These are phyloP conservation scores for Nannizzia gypsea DNA, from an alignment of 2,329 filamentous ascomycete species.

Conservation along the genomic window DNA sequence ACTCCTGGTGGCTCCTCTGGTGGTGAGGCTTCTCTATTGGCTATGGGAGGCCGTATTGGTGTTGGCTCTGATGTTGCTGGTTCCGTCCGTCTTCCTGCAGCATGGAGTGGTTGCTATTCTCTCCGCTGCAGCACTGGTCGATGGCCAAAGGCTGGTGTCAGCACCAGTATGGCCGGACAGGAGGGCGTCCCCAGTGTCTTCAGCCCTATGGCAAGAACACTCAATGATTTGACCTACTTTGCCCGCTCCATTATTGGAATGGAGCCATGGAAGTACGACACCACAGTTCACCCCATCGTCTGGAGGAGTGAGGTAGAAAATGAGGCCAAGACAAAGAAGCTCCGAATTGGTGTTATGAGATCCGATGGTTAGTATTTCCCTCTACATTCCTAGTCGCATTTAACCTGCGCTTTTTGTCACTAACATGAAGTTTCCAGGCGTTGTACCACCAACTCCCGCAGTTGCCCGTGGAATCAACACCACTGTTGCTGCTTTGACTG, in stretches of 20 bases:
- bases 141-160: constrained; percentile 76
- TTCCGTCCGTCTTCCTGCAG: constrained; percentile 73
- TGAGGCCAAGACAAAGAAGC: constrained; percentile 49
- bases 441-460: constrained; percentile 76
- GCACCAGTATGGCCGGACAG: constrained; percentile 83
- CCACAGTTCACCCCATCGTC: constrained; percentile 69
- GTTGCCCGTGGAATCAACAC: constrained; percentile 64
- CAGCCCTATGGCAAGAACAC: constrained; percentile 79
- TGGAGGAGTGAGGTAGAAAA: constrained; percentile 56
- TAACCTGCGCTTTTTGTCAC: neutral
- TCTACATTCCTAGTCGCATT: neutral
- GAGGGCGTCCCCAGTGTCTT: constrained; percentile 83
- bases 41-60: constrained; percentile 71
- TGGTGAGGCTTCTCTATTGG: constrained; percentile 70
- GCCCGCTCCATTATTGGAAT: constrained; percentile 64
- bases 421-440: constrained; percentile 34
- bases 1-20: constrained; percentile 82
- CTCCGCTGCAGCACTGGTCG: constrained; percentile 77
- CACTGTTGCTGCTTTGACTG: constrained; percentile 55
- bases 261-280: constrained; percentile 81
- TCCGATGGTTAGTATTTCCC: constrained; percentile 45
- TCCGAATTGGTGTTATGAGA: constrained; percentile 64
- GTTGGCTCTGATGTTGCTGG: constrained; percentile 87
- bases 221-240: constrained; percentile 76
- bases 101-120: constrained; percentile 81